These are phyloP conservation scores for Aspergillus ellipticus DNA, from an alignment of 495 filamentous ascomycete genomes.

Conservation along the genomic window DNA sequence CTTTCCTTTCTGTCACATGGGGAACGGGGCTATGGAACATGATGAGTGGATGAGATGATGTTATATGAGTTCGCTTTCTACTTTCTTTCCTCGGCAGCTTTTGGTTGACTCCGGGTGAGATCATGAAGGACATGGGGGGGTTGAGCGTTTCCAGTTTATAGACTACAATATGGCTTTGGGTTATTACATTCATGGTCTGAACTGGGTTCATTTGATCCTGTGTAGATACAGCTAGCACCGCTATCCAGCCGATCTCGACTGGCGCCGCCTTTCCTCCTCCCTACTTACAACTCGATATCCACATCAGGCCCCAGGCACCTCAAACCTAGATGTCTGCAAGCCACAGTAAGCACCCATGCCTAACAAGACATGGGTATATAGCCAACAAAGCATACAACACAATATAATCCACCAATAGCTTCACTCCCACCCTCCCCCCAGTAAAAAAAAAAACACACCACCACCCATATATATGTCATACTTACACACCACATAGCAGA, in stretches of 20 bases:
- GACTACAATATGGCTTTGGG: slow-evolving; percentile 22
- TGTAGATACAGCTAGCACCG: too few species aligned
- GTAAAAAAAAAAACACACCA: neutral
- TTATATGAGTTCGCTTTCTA: slow-evolving; percentile 11
- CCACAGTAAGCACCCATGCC: too few species aligned
- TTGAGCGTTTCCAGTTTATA: slow-evolving; percentile 21
- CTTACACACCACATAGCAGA: neutral
- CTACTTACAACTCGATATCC: neutral
- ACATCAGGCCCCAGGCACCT: too few species aligned
- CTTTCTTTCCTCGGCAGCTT: slow-evolving; percentile 11
- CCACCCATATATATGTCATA: neutral
- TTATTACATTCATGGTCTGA: slow-evolving; percentile 8
- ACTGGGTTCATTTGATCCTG: neutral
- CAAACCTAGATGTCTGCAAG: too few species aligned
- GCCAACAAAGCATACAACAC: too few species aligned
- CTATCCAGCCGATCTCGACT: too few species aligned
- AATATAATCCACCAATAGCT: too few species aligned
- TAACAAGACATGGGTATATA: too few species aligned
- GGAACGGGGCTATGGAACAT: slow-evolving; percentile 9
- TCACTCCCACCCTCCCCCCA: too few species aligned
- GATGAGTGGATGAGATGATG: slow-evolving; percentile 20
- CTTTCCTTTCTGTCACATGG: slow-evolving; percentile 15
- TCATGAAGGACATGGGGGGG: slow-evolving; percentile 10
- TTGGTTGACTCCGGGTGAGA: neutral
- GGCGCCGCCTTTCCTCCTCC: neutral